Conservation (phyloP, 176 grass and related monocot species). For the Carex cristatella region DNA sequence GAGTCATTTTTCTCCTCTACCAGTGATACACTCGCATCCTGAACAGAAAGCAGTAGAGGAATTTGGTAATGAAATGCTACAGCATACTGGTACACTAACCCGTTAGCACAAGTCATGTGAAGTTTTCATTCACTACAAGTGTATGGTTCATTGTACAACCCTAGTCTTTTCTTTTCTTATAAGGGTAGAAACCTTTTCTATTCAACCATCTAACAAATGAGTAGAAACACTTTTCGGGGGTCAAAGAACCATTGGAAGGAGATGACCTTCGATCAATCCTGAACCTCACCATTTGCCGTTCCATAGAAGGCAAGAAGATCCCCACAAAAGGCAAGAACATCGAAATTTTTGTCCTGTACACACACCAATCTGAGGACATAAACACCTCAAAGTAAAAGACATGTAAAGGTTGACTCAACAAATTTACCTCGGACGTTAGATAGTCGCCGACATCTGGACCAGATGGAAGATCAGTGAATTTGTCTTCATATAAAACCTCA, state of each 20-base stretch:
- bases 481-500: conserved; percentile 62
- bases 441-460: conserved; percentile 88
- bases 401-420: conserved; percentile 4
- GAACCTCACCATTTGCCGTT: conserved; percentile 60
- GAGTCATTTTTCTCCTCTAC: conserved; percentile 3
- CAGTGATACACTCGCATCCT: neutral
- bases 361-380: conserved; percentile 4
- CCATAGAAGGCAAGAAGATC: conserved; percentile 56
- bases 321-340: conserved; percentile 35
- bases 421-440: conserved; percentile 62
- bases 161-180: neutral
- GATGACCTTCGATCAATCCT: conserved; percentile 68
- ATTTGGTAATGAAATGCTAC: neutral
- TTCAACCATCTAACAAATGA: neutral
- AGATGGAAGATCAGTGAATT: conserved; percentile 63
- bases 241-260: conserved; percentile 15
- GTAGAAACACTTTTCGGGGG: conserved; percentile 7
- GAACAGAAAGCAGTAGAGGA: neutral
- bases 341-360: conserved; percentile 47
- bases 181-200: neutral
- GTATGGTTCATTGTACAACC: neutral
- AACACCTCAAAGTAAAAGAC: neutral
- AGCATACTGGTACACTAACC: neutral
- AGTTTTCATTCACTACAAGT: neutral
- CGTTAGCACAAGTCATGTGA: neutral